phyloP scores from a whole-genome alignment of 768 basidiomycete genomes.

The Tricholoma furcatifolium region DNA sequence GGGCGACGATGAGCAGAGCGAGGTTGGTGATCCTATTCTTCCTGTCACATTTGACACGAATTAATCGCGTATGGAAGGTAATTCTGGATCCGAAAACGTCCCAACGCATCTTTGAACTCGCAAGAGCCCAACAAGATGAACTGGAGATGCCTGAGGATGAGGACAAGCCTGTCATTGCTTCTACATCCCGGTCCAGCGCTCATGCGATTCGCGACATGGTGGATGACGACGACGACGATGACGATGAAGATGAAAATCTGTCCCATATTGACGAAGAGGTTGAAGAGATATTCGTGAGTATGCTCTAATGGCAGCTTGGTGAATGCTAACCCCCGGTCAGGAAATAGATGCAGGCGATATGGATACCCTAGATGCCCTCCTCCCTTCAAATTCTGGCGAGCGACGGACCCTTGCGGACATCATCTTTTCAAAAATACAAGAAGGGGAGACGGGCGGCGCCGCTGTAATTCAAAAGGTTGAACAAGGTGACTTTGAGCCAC shows the following conservation, averaged over 20 bases:
- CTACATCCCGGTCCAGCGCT: slow-evolving; percentile 31
- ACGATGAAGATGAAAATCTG: slow-evolving; percentile 38
- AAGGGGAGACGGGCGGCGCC: slow-evolving; percentile 50
- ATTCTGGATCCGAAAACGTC: slow-evolving; percentile 82
- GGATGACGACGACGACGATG: slow-evolving; percentile 43
- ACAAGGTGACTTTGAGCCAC: slow-evolving; percentile 41
- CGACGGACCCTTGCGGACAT: slow-evolving; percentile 91
- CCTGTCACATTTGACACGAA: slow-evolving; percentile 8
- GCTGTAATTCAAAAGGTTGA: slow-evolving; percentile 59
- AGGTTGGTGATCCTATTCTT: slow-evolving; percentile 39
- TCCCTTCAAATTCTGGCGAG: slow-evolving; percentile 73
- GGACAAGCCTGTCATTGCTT: slow-evolving; percentile 34
- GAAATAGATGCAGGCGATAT: slow-evolving; percentile 92
- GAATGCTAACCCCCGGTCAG: slow-evolving; percentile 34
- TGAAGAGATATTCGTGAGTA: slow-evolving; percentile 61
- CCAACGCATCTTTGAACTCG: slow-evolving; percentile 86
- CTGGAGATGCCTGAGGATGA: slow-evolving; percentile 57
- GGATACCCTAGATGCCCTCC: slow-evolving; percentile 77
- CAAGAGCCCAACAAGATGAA: slow-evolving; percentile 91
- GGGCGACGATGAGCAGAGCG: slow-evolving; percentile 51
- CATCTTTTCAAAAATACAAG: slow-evolving; percentile 92
- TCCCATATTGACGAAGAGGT: slow-evolving; percentile 48
- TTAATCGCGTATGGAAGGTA: slow-evolving; percentile 39
- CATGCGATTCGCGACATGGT: slow-evolving; percentile 28
- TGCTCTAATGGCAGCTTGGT: slow-evolving; percentile 1